phyloP scores from a whole-genome alignment of 345 rosid species.

The Gynandropsis gynandra region DNA sequence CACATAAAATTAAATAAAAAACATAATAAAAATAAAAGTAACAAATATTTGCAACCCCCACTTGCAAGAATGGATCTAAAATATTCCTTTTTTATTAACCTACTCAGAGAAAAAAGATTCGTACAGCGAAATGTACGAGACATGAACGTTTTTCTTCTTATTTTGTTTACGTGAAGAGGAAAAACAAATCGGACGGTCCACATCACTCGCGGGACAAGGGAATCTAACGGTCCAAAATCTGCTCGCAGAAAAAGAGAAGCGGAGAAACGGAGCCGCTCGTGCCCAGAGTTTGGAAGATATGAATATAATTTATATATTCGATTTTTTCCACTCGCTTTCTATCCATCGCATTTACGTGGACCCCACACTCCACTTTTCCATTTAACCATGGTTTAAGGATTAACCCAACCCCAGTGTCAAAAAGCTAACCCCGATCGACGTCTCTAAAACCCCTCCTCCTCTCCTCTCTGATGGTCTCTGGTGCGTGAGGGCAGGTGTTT shows the following conservation, averaged over 20 bases:
- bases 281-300: constrained; percentile 73
- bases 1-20: too few species aligned
- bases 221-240: constrained; percentile 26
- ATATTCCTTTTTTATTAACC: too few species aligned
- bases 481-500: background rate
- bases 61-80: too few species aligned
- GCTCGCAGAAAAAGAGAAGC: constrained; percentile 28
- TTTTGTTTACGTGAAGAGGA: constrained; percentile 5
- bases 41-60: too few species aligned
- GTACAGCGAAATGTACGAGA: too few species aligned
- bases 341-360: background rate
- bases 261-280: constrained; percentile 73
- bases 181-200: constrained; percentile 20
- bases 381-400: constrained; percentile 37
- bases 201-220: constrained; percentile 15
- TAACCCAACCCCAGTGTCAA: constrained; percentile 16
- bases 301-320: constrained; percentile 24
- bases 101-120: too few species aligned
- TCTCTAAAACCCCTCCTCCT: background rate
- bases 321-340: constrained; percentile 6
- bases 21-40: too few species aligned
- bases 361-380: constrained; percentile 20
- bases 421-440: background rate
- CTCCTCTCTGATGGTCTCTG: background rate
- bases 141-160: too few species aligned